phyloP scores from a whole-genome alignment of 257 asterid species.

The Paulownia fortunei region DNA sequence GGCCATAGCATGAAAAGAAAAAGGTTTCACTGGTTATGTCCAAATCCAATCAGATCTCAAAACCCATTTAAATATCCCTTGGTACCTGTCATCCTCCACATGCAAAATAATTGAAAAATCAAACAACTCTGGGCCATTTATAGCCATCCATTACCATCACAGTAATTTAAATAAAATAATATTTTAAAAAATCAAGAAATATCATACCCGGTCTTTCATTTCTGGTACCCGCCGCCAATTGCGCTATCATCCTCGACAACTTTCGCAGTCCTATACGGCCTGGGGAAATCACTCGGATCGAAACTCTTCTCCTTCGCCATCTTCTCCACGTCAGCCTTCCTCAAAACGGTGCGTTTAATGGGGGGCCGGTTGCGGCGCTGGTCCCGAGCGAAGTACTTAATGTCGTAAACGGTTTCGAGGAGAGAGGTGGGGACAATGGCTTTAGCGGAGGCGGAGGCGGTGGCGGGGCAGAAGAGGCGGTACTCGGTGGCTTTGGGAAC shows the following conservation, averaged over 20 bases:
- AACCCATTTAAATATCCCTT: too few species aligned
- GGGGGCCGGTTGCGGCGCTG: conserved; percentile 95
- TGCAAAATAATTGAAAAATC: neutral
- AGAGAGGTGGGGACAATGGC: conserved; percentile 84
- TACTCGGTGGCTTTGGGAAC: conserved; percentile 92
- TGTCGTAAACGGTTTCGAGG: conserved; percentile 88
- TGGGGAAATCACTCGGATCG: conserved; percentile 68
- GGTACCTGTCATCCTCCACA: too few species aligned
- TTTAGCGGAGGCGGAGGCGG: conserved; percentile 48
- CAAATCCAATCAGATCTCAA: neutral
- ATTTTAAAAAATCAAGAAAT: neutral
- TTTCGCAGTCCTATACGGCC: conserved; percentile 66
- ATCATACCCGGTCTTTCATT: conserved; percentile 32
- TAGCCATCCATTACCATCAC: neutral
- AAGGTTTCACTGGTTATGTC: neutral
- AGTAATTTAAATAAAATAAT: neutral
- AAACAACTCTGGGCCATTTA: neutral
- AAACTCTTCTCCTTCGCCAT: conserved; percentile 75
- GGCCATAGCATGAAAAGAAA: neutral
- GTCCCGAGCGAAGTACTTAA: conserved; percentile 87
- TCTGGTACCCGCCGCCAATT: conserved; percentile 84
- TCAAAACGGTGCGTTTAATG: conserved; percentile 69
- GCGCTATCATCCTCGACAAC: conserved; percentile 68
- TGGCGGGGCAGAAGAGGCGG: conserved; percentile 82
- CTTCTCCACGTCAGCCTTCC: conserved; percentile 80